phyloP scores from a whole-genome alignment of 2,329 filamentous ascomycete species.

The Phyllosticta citrichinensis region DNA sequence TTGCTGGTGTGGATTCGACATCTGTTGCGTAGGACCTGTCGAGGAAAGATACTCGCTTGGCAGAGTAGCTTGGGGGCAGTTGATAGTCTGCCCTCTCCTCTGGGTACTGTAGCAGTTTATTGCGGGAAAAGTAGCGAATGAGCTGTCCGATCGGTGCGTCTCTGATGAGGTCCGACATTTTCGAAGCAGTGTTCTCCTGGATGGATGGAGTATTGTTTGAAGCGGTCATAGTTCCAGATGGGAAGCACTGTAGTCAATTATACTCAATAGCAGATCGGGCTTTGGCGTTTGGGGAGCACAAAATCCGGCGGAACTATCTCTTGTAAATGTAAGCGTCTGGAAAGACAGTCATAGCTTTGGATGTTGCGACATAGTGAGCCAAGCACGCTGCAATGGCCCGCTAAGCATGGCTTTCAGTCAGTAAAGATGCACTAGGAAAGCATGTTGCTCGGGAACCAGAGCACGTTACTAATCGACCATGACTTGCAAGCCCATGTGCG shows the following conservation, averaged over 20 bases:
- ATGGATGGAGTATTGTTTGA: neutral
- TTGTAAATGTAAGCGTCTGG: neutral
- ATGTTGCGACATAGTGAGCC: neutral
- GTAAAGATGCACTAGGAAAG: neutral
- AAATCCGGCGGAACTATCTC: neutral
- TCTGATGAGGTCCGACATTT: conserved; percentile 36
- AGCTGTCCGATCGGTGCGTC: conserved; percentile 51
- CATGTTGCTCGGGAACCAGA: neutral
- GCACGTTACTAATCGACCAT: neutral
- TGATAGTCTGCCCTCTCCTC: conserved; percentile 49
- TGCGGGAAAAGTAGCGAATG: conserved; percentile 44
- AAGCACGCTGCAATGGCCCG: neutral
- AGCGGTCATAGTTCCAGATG: neutral
- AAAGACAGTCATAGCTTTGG: neutral
- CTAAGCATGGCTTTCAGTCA: neutral
- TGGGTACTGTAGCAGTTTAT: conserved; percentile 47
- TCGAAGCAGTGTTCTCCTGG: neutral
- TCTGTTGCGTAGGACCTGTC: conserved; percentile 1
- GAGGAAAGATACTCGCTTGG: conserved; percentile 12
- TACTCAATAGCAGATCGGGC: neutral
- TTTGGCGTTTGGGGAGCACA: neutral
- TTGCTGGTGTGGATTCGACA: conserved; percentile 3
- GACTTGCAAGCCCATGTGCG: neutral
- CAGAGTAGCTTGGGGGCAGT: conserved; percentile 35
- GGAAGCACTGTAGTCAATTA: neutral